phyloP scores from a whole-genome alignment of 441 rosid species.

The Eutrema salsugineum region DNA sequence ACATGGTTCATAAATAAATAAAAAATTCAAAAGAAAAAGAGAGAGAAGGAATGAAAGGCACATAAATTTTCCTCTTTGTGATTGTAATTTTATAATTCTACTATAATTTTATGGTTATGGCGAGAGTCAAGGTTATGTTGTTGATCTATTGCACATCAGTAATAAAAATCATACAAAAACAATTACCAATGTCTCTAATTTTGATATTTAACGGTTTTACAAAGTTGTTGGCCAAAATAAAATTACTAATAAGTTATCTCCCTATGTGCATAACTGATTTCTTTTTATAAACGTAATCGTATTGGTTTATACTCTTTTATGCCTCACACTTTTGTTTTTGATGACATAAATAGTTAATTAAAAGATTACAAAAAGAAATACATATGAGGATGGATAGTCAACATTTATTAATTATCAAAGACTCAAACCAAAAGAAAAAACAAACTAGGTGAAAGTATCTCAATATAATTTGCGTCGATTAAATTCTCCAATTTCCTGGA shows the following conservation, averaged over 20 bases:
- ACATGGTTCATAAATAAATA: not conserved
- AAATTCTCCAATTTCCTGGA: not conserved
- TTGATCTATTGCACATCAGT: no score
- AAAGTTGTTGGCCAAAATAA: not conserved
- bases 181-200: not conserved
- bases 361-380: not conserved
- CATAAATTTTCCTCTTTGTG: not conserved
- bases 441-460: not conserved
- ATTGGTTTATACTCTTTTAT: not conserved
- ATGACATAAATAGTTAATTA: not conserved
- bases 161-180: not conserved
- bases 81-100: not conserved
- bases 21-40: not conserved
- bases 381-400: not conserved
- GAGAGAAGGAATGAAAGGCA: not conserved
- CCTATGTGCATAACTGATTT: no score
- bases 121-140: no score
- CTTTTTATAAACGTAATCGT: no score
- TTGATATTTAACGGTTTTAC: not conserved
- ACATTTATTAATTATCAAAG: not conserved
- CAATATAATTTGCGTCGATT: not conserved
- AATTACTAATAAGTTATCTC: not conserved
- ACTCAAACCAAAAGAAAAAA: not conserved
- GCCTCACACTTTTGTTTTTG: not conserved
- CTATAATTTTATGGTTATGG: no score